Conservation (phyloP, 1,139 yeast genomes). For the Kazachstania sp. region DNA sequence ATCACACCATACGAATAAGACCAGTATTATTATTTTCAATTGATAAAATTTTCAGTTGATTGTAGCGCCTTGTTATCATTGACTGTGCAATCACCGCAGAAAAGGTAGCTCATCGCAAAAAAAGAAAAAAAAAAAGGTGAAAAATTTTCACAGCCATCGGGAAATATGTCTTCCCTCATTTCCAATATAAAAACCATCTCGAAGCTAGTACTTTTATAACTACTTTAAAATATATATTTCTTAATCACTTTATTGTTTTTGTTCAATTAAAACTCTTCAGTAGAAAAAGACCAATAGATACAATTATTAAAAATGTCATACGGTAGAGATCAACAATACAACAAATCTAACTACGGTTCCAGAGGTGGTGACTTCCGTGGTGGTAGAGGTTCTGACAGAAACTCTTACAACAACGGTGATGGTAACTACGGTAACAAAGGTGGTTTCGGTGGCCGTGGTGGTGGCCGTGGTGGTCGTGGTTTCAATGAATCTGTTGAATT, state of each 20-base stretch:
- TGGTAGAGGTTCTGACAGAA: conserved; percentile 34
- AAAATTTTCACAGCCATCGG: conserved; percentile 2
- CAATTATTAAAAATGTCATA: conserved; percentile 15
- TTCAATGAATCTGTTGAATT: conserved; percentile 37
- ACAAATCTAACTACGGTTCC: conserved; percentile 27
- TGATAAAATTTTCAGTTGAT: conserved; percentile 6
- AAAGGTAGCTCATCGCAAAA: too few relatives aligned
- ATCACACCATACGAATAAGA: too few relatives aligned
- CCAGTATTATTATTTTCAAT: conserved; percentile 2
- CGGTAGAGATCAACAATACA: conserved; percentile 31
- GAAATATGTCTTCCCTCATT: not conserved
- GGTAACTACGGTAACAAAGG: conserved; percentile 25
- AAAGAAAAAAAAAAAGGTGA: conserved; percentile 1
- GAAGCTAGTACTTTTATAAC: not conserved
- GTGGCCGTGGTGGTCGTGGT: conserved; percentile 26
- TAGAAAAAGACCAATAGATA: not conserved
- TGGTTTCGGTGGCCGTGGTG: conserved; percentile 24
- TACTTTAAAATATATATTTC: not conserved
- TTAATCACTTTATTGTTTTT: not conserved
- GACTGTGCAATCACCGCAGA: too few relatives aligned
- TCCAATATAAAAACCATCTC: not conserved
- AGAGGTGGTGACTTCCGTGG: conserved; percentile 37
- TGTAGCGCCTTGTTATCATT: not conserved
- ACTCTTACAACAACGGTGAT: conserved; percentile 32
- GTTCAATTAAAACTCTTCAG: not conserved